Evolutionary conservation across 1,139 yeast genomes (phyloP).

Genomic region (Sugiyamaella novakii): DNA sequence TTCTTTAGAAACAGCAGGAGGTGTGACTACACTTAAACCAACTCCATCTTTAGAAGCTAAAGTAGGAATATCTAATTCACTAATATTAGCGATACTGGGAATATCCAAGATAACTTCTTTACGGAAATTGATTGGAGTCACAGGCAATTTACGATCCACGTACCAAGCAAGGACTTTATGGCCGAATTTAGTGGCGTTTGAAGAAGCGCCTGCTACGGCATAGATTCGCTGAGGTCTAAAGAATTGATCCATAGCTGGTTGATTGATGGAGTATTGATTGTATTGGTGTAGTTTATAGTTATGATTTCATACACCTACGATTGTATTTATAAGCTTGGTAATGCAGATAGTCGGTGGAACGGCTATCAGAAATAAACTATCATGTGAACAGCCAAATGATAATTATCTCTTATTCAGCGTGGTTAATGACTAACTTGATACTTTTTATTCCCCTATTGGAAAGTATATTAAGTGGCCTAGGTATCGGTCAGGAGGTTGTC

Average conservation of each 20-base stretch:
- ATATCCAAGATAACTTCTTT: conserved; percentile 57
- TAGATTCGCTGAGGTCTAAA: conserved; percentile 56
- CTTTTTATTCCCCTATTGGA: no score
- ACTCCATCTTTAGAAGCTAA: conserved; percentile 34
- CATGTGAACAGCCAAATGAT: no score
- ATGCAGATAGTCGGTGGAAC: no score
- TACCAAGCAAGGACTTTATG: conserved; percentile 74
- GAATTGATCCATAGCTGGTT: conserved; percentile 50
- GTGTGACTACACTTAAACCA: conserved; percentile 59
- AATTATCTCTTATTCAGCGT: no score
- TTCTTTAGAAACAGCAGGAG: conserved; percentile 59
- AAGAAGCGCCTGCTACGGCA: conserved; percentile 75
- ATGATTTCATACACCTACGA: no score
- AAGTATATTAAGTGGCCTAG: no score
- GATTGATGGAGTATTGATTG: no score
- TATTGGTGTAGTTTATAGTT: no score
- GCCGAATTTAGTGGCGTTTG: conserved; percentile 68
- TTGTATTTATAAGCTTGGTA: no score
- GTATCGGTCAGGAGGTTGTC: no score
- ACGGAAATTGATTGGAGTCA: conserved; percentile 59
- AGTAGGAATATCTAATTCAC: conserved; percentile 41
- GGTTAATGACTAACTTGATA: no score
- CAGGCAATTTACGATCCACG: conserved; percentile 57
- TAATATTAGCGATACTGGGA: conserved; percentile 46
- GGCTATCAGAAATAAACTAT: no score